Percentiles rank a stretch among this genome's conserved stretches.
phyloP scores from a whole-genome alignment of 2,329 filamentous ascomycete species.

The Lasiodiplodia sp. region DNA sequence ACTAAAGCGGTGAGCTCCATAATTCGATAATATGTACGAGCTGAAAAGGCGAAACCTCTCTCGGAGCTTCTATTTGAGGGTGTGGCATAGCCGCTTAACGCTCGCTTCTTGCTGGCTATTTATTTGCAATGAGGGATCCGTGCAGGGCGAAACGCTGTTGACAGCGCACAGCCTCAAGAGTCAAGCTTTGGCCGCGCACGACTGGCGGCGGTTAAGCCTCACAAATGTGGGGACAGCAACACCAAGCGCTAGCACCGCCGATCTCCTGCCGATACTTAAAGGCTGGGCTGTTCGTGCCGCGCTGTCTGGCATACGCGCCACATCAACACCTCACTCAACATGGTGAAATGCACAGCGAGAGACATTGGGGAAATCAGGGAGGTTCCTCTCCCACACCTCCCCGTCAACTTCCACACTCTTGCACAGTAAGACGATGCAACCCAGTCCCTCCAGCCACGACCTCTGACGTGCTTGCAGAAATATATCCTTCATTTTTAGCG shows the following conservation, averaged over 20 bases:
- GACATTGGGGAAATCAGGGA: conserved; percentile 47
- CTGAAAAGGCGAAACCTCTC: neutral
- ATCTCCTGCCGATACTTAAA: neutral
- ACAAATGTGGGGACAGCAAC: neutral
- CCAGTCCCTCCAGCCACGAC: neutral
- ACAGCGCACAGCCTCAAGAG: conserved; percentile 3
- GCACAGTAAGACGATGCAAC: conserved; percentile 3
- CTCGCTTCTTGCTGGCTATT: neutral
- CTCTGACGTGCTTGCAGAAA: conserved; percentile 34
- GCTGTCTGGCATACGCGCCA: neutral
- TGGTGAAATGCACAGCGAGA: conserved; percentile 37
- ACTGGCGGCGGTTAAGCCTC: conserved; percentile 4
- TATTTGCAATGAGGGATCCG: neutral
- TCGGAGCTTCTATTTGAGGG: neutral
- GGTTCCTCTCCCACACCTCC: conserved; percentile 9
- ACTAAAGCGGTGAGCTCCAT: neutral
- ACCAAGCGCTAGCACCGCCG: neutral
- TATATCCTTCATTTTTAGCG: conserved; percentile 60
- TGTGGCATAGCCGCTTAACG: neutral
- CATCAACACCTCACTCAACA: neutral
- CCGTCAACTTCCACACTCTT: conserved; percentile 18
- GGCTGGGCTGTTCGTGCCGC: neutral
- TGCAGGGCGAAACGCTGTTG: neutral
- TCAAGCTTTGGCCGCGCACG: neutral
- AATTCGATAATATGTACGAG: neutral